phyloP scores from a whole-genome alignment of 257 asterid species.

The Nicotiana knightiana region DNA sequence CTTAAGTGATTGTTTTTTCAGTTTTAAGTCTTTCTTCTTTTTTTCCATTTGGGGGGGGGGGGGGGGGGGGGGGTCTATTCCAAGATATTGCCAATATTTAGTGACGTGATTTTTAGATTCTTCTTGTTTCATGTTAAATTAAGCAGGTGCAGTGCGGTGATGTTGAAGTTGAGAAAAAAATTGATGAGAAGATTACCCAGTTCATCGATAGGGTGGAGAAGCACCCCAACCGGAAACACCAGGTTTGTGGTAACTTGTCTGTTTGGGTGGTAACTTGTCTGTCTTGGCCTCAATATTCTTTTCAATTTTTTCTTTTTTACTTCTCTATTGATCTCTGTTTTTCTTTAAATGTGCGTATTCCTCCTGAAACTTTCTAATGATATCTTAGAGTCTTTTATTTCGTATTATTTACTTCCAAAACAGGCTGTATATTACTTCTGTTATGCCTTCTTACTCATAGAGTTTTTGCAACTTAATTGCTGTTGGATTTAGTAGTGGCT shows the following conservation, averaged over 20 bases:
- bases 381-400: not conserved
- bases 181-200: conserved; percentile 81
- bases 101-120: not conserved
- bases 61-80: too few relatives aligned
- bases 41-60: too few relatives aligned
- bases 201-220: conserved; percentile 90
- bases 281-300: not conserved
- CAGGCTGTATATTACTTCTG: not conserved
- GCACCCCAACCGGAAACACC: conserved; percentile 90
- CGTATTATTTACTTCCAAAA: not conserved
- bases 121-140: conserved; percentile 3
- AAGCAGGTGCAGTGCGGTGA: conserved; percentile 89
- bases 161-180: conserved; percentile 68
- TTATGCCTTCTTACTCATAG: not conserved
- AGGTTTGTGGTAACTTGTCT: conserved; percentile 40
- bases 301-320: not conserved
- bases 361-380: not conserved
- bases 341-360: not conserved
- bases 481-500: not conserved
- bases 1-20: too few relatives aligned
- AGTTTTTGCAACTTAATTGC: not conserved
- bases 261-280: not conserved
- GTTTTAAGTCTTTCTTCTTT: too few relatives aligned
- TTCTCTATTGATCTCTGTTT: not conserved
- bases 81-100: not conserved